Evolutionary conservation across 2,329 filamentous ascomycete species (phyloP).

Genomic region (Sclerotinia minor): DNA sequence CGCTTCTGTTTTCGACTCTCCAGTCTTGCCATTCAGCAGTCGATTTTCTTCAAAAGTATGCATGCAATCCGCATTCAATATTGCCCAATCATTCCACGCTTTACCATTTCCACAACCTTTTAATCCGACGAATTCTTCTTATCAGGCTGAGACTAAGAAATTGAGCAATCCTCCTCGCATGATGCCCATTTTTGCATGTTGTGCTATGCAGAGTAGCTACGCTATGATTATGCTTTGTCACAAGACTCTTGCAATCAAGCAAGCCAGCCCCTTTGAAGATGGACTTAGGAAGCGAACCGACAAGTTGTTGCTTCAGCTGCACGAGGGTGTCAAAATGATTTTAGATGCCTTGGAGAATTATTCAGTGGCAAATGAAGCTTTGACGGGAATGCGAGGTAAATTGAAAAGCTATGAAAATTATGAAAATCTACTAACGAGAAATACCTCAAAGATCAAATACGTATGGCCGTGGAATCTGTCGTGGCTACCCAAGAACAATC

Average conservation of each 20-base stretch:
- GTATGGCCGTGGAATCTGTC: constrained; percentile 8
- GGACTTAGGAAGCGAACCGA: constrained; percentile 16
- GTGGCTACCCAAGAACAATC: background rate
- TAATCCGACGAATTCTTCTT: background rate
- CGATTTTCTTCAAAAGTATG: constrained; percentile 52
- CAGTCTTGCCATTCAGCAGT: constrained; percentile 47
- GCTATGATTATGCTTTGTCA: constrained; percentile 41
- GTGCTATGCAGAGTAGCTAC: constrained; percentile 43
- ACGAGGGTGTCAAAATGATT: constrained; percentile 32
- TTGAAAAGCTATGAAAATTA: background rate
- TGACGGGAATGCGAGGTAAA: constrained; percentile 37
- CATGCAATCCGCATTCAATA: constrained; percentile 51
- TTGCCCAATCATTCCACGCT: constrained; percentile 48
- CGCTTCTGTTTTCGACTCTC: constrained; percentile 23
- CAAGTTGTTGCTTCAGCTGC: constrained; percentile 31
- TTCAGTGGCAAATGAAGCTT: constrained; percentile 35
- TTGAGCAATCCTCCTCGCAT: constrained; percentile 34
- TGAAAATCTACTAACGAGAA: background rate
- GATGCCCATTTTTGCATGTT: constrained; percentile 43
- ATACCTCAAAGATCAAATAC: constrained; percentile 10
- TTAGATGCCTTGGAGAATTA: constrained; percentile 36
- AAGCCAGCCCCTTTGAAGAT: constrained; percentile 10
- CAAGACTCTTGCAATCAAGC: constrained; percentile 31
- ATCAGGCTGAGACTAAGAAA: background rate
- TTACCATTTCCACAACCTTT: constrained; percentile 47